Evolutionary conservation across 768 basidiomycete genomes (phyloP).

Genomic region (Hericium rajendrae): DNA sequence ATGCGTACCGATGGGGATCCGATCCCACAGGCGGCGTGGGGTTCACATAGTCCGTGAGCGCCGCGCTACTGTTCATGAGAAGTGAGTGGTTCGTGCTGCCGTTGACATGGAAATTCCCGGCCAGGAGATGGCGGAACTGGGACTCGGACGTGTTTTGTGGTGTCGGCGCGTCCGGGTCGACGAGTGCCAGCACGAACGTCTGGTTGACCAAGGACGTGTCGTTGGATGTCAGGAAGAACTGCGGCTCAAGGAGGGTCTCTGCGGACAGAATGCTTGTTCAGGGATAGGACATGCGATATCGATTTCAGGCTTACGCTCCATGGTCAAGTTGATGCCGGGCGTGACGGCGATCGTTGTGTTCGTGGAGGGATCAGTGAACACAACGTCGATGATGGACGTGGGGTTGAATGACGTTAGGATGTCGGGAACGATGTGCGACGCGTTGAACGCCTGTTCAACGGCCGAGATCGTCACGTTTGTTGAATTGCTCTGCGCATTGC

Average conservation of each 20-base stretch:
- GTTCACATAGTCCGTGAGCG: constrained; percentile 21
- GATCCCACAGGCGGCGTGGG: constrained; percentile 24
- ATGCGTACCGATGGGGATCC: constrained; percentile 23
- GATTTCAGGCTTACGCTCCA: constrained; percentile 1
- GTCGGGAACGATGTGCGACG: constrained; percentile 1
- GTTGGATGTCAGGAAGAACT: constrained; percentile 9
- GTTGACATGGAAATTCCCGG: constrained; percentile 16
- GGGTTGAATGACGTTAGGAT: background rate
- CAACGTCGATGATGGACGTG: background rate
- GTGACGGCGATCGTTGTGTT: background rate
- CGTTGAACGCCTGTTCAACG: background rate
- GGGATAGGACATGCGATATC: too few relatives aligned
- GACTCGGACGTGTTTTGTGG: constrained; percentile 19
- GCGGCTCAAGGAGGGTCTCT: constrained; percentile 4
- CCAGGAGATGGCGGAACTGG: constrained; percentile 24
- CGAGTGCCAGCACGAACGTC: constrained; percentile 22
- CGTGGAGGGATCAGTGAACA: background rate
- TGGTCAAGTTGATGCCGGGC: constrained; percentile 1
- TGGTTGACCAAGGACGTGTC: constrained; percentile 2
- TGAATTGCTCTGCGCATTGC: background rate
- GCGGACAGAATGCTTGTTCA: background rate
- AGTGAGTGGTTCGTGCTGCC: constrained; percentile 7
- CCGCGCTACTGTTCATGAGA: constrained; percentile 22
- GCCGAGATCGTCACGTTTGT: background rate
- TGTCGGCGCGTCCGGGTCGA: constrained; percentile 25